Evolutionary conservation across 768 basidiomycete species (phyloP), one percentile per base, ranked within the genome.

Genomic region (Rhodotorula toruloides): DNA sequence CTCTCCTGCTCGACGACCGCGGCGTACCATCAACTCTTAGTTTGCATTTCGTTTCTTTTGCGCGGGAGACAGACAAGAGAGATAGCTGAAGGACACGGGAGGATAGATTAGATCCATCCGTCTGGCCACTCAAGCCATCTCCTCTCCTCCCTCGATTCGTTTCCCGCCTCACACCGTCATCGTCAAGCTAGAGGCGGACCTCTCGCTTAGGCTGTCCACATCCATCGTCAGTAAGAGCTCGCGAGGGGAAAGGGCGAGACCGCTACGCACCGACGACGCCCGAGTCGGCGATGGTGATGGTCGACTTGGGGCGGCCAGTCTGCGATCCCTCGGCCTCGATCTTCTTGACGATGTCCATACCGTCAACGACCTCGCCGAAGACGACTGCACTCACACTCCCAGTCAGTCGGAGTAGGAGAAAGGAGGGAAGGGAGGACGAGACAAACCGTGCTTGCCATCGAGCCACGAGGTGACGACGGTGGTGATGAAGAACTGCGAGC

Each of bases 401-500:
- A 43, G 37, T 37, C 48, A 42, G 34, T 48, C 27, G 39, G 22
- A n/a, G 27, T 21, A 42, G 59, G 54, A 48, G 22, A 17, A 21
- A 36, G 22, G 31, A 12, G 25, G 2, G 4, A 8, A 14, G 37
- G 1, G 49, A 31, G 13, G 13, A 42, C 11, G 17, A 0, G 19
- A 21, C 48, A 31, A 3, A 49, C 54, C 34, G 54, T 55, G 54
- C 58, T 59, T 60, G 64, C 64, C 64, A 39, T 65, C 64, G 64
- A 65, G 64, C 64, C 64, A 42, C 53, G 63, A 60, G 62, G 58
- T 66, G 54, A 65, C 50, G 52, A 92, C 83, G 0, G 77, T 78
- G 68, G 93, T 94, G 71, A 97, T 82, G 79, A 97, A 96, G 77
- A 72, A 71, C 54, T 97, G 94, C 25, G 91, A 94, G 29, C 92